Percentiles rank a stretch among this genome's conserved stretches.
phyloP scores from a whole-genome alignment of 2,329 filamentous ascomycete species.

The Penicillium brasilianum region DNA sequence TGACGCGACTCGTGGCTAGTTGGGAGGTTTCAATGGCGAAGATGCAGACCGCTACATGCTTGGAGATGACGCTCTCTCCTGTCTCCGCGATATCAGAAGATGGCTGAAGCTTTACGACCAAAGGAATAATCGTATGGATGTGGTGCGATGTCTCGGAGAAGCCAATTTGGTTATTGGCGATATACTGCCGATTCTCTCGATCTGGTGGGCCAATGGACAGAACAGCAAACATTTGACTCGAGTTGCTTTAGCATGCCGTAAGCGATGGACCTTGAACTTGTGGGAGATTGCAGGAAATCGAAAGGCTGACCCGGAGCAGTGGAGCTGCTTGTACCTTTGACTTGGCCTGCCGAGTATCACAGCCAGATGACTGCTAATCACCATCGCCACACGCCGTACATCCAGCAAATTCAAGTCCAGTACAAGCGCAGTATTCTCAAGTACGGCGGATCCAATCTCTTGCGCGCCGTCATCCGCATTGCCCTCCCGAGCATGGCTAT shows the following conservation, averaged over 20 bases:
- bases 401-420: slow-evolving; percentile 82
- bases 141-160: slow-evolving; percentile 88
- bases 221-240: slow-evolving; percentile 78
- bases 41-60: slow-evolving; percentile 84
- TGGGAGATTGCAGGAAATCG: slow-evolving; percentile 42
- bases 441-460: slow-evolving; percentile 74
- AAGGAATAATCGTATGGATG: slow-evolving; percentile 90
- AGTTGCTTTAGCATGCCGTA: slow-evolving; percentile 77
- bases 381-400: slow-evolving; percentile 85
- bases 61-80: slow-evolving; percentile 90
- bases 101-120: slow-evolving; percentile 96
- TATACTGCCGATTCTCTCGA: slow-evolving; percentile 82
- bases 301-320: slow-evolving; percentile 50
- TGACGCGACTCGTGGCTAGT: slow-evolving; percentile 55
- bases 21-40: slow-evolving; percentile 80
- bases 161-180: slow-evolving; percentile 91
- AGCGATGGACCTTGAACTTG: slow-evolving; percentile 39
- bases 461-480: slow-evolving; percentile 79
- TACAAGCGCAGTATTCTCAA: slow-evolving; percentile 92
- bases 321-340: slow-evolving; percentile 88
- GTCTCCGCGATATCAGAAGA: slow-evolving; percentile 88
- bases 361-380: slow-evolving; percentile 90
- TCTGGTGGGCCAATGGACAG: slow-evolving; percentile 75
- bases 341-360: slow-evolving; percentile 86
- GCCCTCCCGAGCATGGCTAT: slow-evolving; percentile 86